Evolutionary conservation across 306 rosid genomes (phyloP).

Genomic region (Astragalus glycyphyllos): DNA sequence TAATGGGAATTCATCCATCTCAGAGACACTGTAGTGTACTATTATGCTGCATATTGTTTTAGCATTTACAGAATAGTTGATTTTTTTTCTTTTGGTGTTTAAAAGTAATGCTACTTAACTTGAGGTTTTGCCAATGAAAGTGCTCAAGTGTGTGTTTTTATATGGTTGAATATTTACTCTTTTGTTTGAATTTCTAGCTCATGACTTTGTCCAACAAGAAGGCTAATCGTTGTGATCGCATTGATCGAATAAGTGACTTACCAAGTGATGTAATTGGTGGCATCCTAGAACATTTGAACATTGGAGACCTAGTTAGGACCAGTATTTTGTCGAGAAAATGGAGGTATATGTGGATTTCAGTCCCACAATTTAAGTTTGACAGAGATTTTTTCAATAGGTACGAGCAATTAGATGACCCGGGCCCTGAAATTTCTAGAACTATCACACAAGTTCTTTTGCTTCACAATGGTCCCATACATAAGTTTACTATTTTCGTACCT

Average conservation of each 20-base stretch:
- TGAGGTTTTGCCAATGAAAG: not conserved
- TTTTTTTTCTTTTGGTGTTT: not conserved
- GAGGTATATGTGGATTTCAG: constrained; percentile 40
- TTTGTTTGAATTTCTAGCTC: not conserved
- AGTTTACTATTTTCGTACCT: constrained; percentile 8
- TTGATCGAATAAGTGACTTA: constrained; percentile 36
- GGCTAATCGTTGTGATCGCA: not conserved
- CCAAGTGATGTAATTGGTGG: constrained; percentile 29
- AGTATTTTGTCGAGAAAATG: constrained; percentile 37
- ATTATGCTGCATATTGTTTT: not conserved
- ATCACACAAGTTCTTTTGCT: constrained; percentile 8
- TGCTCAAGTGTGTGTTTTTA: not conserved
- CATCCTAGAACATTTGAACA: constrained; percentile 14
- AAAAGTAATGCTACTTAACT: not conserved
- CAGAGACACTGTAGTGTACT: too few relatives aligned
- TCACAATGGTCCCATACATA: constrained; percentile 1
- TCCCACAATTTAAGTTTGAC: constrained; percentile 1
- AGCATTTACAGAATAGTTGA: not conserved
- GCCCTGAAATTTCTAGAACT: not conserved
- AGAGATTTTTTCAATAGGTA: not conserved
- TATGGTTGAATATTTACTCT: constrained; percentile 12
- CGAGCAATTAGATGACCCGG: not conserved
- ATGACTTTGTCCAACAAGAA: not conserved
- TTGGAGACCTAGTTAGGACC: constrained; percentile 15
- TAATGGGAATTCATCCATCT: too few relatives aligned